Conservation (phyloP, 352 stramenopile genomes). For the Pythium volutum region DNA sequence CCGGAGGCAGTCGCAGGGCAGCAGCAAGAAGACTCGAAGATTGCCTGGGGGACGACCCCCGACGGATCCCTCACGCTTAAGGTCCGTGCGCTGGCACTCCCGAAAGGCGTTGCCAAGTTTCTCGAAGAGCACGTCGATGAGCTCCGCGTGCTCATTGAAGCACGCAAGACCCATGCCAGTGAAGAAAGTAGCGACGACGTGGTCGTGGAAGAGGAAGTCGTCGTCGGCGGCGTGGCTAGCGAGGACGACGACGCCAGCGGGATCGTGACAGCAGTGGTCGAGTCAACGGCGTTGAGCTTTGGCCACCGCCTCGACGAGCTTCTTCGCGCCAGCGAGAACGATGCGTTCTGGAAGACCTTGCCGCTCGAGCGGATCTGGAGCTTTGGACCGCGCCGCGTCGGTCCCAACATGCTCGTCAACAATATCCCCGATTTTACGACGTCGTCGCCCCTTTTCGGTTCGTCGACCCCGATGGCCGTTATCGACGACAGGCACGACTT, state of each 20-base stretch:
- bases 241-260: neutral
- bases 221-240: constrained; percentile 14
- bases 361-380: constrained; percentile 63
- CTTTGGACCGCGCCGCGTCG: constrained; percentile 65
- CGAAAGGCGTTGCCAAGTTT: constrained; percentile 50
- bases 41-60: constrained; percentile 56
- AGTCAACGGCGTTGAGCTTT: constrained; percentile 20
- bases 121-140: constrained; percentile 72
- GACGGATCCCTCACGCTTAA: constrained; percentile 73
- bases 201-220: neutral
- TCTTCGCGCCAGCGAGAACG: constrained; percentile 39
- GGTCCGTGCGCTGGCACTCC: constrained; percentile 75
- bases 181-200: neutral
- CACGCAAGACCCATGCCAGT: constrained; percentile 7
- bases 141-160: constrained; percentile 36
- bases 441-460: constrained; percentile 9
- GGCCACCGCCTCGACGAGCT: constrained; percentile 41
- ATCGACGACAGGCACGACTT: constrained; percentile 7
- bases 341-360: constrained; percentile 55
- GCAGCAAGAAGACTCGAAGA: constrained; percentile 26
- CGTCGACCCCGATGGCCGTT: neutral
- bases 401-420: constrained; percentile 78
- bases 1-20: neutral
- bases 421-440: constrained; percentile 46
- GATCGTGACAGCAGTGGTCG: neutral